phyloP scores from a whole-genome alignment of 805 yeast species.

The Pichia scutulata region DNA sequence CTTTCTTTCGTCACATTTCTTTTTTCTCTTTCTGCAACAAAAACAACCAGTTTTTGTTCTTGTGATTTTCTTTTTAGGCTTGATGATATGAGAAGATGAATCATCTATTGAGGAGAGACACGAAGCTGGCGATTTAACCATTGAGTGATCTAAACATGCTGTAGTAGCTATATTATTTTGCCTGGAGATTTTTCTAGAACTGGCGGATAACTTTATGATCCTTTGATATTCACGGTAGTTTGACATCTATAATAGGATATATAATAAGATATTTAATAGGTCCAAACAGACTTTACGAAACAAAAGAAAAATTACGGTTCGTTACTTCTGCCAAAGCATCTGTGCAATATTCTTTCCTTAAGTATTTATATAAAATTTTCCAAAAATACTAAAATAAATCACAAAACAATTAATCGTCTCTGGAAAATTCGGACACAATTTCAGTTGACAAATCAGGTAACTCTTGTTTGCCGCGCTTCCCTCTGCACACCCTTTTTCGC shows the following conservation, averaged over 20 bases:
- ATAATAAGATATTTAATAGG: too few species aligned
- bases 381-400: background rate
- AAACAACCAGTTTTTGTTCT: slow-evolving; percentile 33
- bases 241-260: slow-evolving; percentile 15
- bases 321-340: background rate
- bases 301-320: too few species aligned
- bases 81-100: background rate
- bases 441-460: slow-evolving; percentile 1
- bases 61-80: slow-evolving; percentile 24
- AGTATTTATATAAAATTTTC: background rate
- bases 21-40: slow-evolving; percentile 32
- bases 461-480: slow-evolving; percentile 3
- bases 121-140: background rate
- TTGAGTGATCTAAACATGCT: background rate
- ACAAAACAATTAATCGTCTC: background rate
- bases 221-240: slow-evolving; percentile 29
- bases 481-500: background rate
- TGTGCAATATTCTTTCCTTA: too few species aligned
- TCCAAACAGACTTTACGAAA: background rate
- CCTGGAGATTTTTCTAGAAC: background rate
- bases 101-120: background rate
- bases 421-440: background rate
- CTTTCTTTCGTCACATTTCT: slow-evolving; percentile 31
- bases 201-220: slow-evolving; percentile 21
- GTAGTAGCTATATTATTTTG: background rate